These are phyloP conservation scores for Dipteronia dyeriana DNA, from an alignment of 345 rosid genomes.

Conservation along the genomic window DNA sequence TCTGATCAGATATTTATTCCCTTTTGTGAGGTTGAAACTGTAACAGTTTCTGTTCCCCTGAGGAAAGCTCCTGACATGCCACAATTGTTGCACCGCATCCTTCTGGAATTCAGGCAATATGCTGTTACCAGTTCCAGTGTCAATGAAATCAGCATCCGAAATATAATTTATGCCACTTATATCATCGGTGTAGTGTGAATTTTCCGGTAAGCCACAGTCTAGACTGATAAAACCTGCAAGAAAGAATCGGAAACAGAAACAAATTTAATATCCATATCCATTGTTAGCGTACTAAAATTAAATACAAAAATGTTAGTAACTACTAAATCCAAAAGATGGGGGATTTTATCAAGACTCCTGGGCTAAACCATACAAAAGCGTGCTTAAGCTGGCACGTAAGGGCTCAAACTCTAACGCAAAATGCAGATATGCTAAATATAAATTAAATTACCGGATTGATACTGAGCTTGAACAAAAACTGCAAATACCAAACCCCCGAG, in stretches of 20 bases:
- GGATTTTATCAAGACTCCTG: no score
- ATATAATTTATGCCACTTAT: slow-evolving; percentile 12
- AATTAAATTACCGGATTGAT: slow-evolving; percentile 7
- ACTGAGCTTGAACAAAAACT: not conserved
- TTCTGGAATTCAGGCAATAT: slow-evolving; percentile 10
- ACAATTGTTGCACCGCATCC: not conserved
- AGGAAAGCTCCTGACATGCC: slow-evolving; percentile 19
- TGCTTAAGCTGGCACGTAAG: no score
- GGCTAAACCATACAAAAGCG: no score
- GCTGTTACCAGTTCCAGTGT: not conserved
- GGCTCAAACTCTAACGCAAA: no score
- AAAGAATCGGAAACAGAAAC: not conserved
- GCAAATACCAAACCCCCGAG: not conserved
- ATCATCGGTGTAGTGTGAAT: not conserved
- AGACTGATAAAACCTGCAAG: slow-evolving; percentile 24
- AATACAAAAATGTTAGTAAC: not conserved
- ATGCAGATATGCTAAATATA: no score
- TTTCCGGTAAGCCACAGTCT: slow-evolving; percentile 20
- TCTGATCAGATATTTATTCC: slow-evolving; percentile 20
- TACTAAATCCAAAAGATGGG: no score
- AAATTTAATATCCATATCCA: not conserved
- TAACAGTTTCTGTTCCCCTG: slow-evolving; percentile 28
- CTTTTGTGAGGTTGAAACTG: not conserved
- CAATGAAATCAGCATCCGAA: slow-evolving; percentile 17
- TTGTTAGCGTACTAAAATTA: not conserved